Conservation (phyloP, 352 stramenopile genomes). For the Ophiocytium majus region DNA sequence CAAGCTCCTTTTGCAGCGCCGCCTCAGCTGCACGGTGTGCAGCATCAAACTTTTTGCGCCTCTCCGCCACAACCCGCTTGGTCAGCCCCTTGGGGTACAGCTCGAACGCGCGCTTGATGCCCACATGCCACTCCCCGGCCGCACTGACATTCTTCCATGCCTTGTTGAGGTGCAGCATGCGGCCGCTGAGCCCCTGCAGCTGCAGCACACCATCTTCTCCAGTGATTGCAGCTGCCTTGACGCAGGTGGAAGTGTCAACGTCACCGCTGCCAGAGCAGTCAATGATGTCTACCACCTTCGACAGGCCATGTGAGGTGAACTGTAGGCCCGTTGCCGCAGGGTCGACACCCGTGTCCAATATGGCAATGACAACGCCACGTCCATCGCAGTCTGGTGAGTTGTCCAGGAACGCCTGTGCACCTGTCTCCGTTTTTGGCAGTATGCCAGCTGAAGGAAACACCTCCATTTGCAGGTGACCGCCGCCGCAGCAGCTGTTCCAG, state of each 20-base stretch:
- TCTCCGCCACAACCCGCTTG: slow-evolving; percentile 65
- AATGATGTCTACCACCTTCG: slow-evolving; percentile 89
- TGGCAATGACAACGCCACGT: slow-evolving; percentile 80
- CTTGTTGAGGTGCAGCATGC: slow-evolving; percentile 70
- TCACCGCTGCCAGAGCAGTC: slow-evolving; percentile 89
- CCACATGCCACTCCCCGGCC: slow-evolving; percentile 73
- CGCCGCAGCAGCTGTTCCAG: too few species aligned
- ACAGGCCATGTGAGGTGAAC: slow-evolving; percentile 63
- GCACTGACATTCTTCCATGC: slow-evolving; percentile 58
- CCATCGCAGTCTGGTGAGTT: slow-evolving; percentile 81
- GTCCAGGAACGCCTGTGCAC: slow-evolving; percentile 71
- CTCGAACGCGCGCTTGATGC: slow-evolving; percentile 75
- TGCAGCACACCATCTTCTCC: slow-evolving; percentile 24
- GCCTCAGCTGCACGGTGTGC: slow-evolving; percentile 54
- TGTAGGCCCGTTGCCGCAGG: slow-evolving; percentile 78
- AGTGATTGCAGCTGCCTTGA: slow-evolving; percentile 57
- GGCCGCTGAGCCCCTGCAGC: slow-evolving; percentile 61
- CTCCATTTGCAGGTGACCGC: too few species aligned
- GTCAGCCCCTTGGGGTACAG: slow-evolving; percentile 76
- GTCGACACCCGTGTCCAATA: slow-evolving; percentile 93
- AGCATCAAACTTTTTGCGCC: slow-evolving; percentile 70
- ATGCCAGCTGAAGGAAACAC: slow-evolving; percentile 39
- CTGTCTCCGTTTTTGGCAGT: slow-evolving; percentile 85
- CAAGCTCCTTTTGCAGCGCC: slow-evolving; percentile 66
- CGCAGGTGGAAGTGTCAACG: slow-evolving; percentile 76